These are phyloP conservation scores for Mucuna pruriens DNA, from an alignment of 306 rosid genomes.

Conservation along the genomic window DNA sequence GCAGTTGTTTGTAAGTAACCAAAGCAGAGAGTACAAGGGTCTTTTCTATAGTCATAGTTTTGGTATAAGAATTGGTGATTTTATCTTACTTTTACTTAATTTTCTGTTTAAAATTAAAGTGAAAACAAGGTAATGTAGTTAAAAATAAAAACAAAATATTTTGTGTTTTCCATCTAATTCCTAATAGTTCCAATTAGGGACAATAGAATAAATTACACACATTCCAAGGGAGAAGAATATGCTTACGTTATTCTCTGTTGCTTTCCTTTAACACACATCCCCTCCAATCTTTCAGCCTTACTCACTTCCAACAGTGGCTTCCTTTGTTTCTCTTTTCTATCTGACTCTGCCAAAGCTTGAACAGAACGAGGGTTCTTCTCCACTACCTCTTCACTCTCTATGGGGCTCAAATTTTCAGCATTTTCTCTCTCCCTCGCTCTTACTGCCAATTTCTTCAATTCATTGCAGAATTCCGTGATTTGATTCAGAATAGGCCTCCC, in stretches of 20 bases:
- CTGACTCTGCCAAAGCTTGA: constrained; percentile 49
- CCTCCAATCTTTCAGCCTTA: constrained; percentile 49
- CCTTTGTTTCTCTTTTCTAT: constrained; percentile 58
- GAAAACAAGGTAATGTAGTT: too few species aligned
- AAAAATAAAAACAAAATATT: too few species aligned
- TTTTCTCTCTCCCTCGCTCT: constrained; percentile 69
- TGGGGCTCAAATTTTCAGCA: constrained; percentile 40
- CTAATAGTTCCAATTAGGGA: not conserved
- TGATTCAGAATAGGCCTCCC: constrained; percentile 85
- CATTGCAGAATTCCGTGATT: constrained; percentile 87
- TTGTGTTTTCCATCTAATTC: not conserved
- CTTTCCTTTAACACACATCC: constrained; percentile 50
- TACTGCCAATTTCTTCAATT: constrained; percentile 77
- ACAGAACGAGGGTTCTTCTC: constrained; percentile 39
- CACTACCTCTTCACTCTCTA: constrained; percentile 40
- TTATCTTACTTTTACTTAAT: too few species aligned
- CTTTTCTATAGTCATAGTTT: not conserved
- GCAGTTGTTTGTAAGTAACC: not conserved
- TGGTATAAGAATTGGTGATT: too few species aligned
- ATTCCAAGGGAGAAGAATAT: constrained; percentile 12
- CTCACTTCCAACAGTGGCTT: constrained; percentile 63
- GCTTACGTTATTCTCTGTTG: constrained; percentile 64
- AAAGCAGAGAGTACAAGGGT: not conserved
- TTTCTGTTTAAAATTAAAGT: too few species aligned
- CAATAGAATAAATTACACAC: not conserved